Percentiles rank a stretch among this genome's conserved stretches.
phyloP scores from a whole-genome alignment of 352 stramenopile species.

The Phytophthora citrophthora region DNA sequence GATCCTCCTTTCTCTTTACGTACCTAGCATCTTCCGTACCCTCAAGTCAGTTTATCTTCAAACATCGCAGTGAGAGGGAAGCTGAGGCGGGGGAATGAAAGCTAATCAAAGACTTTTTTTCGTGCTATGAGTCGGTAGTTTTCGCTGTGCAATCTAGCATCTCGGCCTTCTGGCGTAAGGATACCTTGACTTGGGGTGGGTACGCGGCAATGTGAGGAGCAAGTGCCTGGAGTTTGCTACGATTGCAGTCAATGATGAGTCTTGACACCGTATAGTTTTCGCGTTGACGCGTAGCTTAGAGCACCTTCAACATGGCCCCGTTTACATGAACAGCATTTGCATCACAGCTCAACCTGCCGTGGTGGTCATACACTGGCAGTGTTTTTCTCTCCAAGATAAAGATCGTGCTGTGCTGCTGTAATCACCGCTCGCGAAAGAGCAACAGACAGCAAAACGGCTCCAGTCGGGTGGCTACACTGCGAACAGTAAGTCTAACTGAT shows the following conservation, averaged over 20 bases:
- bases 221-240: no score
- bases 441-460: slow-evolving; percentile 1
- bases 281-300: no score
- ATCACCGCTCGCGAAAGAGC: slow-evolving; percentile 11
- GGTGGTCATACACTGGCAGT: not conserved
- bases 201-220: no score
- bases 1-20: slow-evolving; percentile 11
- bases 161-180: not conserved
- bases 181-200: not conserved
- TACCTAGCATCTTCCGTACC: slow-evolving; percentile 5
- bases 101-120: slow-evolving; percentile 23
- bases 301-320: no score
- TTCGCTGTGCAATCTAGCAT: not conserved
- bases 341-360: not conserved
- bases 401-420: not conserved
- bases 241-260: no score
- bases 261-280: no score
- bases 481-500: no score
- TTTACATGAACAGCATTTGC: not conserved
- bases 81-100: slow-evolving; percentile 5
- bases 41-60: not conserved
- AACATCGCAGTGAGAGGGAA: slow-evolving; percentile 11
- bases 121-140: not conserved
- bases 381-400: not conserved
- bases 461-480: not conserved